Percentiles rank a stretch among this genome's conserved stretches.
These are phyloP conservation scores for Teratosphaeria pseudoeucalypti DNA, from an alignment of 2,329 filamentous ascomycete genomes.

Conservation along the genomic window DNA sequence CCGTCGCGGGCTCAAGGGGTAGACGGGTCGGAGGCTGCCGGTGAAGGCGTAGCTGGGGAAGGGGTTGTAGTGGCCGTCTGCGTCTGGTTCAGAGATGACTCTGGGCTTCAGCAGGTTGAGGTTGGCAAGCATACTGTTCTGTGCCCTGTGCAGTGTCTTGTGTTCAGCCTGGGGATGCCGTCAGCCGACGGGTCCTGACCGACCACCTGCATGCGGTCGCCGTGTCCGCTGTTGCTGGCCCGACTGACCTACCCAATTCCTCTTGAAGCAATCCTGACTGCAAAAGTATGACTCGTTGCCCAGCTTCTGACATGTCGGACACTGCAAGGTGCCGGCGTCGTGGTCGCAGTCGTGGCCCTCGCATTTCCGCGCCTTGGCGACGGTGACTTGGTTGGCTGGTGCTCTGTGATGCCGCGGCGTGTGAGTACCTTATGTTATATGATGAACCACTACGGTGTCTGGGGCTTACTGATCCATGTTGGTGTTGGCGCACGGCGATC, in stretches of 20 bases:
- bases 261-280: constrained; percentile 97
- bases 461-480: neutral
- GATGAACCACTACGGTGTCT: neutral
- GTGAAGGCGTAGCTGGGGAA: constrained; percentile 81
- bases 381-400: constrained; percentile 23
- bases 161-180: constrained; percentile 45
- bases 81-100: constrained; percentile 79
- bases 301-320: constrained; percentile 86
- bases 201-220: neutral
- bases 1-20: constrained; percentile 56
- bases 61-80: constrained; percentile 80
- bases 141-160: constrained; percentile 74
- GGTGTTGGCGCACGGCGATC: neutral
- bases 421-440: too few species aligned
- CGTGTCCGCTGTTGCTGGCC: neutral
- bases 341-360: constrained; percentile 76
- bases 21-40: constrained; percentile 68
- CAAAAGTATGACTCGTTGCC: constrained; percentile 92
- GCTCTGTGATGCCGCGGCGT: constrained; percentile 6
- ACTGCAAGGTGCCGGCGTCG: constrained; percentile 76
- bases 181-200: neutral
- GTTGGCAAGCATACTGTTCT: constrained; percentile 59
- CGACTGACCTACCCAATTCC: constrained; percentile 69
- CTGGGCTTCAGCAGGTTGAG: constrained; percentile 60
- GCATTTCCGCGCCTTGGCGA: constrained; percentile 56